phyloP scores from a whole-genome alignment of 495 filamentous ascomycete genomes.

The Neurospora sp. region DNA sequence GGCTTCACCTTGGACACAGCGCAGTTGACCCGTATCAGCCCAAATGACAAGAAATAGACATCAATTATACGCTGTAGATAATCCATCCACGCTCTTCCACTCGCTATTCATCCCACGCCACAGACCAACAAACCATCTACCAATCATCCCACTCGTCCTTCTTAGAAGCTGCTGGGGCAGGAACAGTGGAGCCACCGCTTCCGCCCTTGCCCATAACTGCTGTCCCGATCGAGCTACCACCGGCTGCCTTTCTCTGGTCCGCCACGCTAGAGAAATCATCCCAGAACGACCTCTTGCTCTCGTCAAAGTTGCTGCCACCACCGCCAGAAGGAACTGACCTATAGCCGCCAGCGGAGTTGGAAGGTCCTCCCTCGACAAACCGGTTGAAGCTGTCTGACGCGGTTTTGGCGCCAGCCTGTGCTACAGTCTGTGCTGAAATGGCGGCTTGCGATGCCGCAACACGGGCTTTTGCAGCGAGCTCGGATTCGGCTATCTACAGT shows the following conservation, averaged over 20 bases:
- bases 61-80: neutral
- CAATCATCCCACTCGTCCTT: constrained; percentile 60
- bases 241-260: constrained; percentile 26
- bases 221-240: constrained; percentile 53
- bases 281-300: constrained; percentile 83
- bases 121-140: constrained; percentile 29
- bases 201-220: constrained; percentile 55
- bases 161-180: constrained; percentile 18
- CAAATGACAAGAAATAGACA: neutral
- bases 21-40: neutral
- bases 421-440: constrained; percentile 33
- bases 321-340: constrained; percentile 15
- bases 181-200: constrained; percentile 15
- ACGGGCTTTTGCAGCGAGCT: constrained; percentile 74
- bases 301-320: constrained; percentile 24
- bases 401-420: constrained; percentile 51
- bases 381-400: constrained; percentile 68
- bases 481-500: constrained; percentile 67
- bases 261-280: constrained; percentile 58
- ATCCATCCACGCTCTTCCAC: neutral
- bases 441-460: constrained; percentile 56
- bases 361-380: constrained; percentile 56
- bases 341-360: constrained; percentile 19
- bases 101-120: neutral
- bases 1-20: neutral